Conservation (phyloP, 306 rosid species). For the Lathyrus aphaca region DNA sequence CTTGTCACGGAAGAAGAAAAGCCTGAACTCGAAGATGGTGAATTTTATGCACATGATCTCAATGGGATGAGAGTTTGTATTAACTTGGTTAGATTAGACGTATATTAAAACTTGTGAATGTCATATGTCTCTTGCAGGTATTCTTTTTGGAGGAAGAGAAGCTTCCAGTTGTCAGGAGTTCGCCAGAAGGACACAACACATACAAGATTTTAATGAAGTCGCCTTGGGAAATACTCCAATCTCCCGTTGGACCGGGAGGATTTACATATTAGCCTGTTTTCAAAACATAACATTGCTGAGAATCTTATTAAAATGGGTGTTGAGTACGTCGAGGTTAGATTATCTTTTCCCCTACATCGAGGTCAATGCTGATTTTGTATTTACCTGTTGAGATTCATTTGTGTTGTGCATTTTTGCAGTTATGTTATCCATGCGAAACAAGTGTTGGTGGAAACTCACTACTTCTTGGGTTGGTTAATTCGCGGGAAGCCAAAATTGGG, state of each 20-base stretch:
- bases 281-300: conserved; percentile 59
- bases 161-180: conserved; percentile 76
- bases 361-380: not conserved
- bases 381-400: conserved; percentile 22
- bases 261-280: conserved; percentile 68
- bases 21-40: conserved; percentile 85
- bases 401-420: conserved; percentile 51
- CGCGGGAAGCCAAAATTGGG: conserved; percentile 62
- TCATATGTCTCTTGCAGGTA: conserved; percentile 53
- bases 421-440: conserved; percentile 60
- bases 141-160: conserved; percentile 89
- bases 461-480: conserved; percentile 64
- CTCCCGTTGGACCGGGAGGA: conserved; percentile 90
- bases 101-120: conserved; percentile 18
- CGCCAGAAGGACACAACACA: conserved; percentile 57
- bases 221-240: conserved; percentile 88
- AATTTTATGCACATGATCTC: conserved; percentile 84
- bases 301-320: conserved; percentile 65
- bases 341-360: conserved; percentile 16
- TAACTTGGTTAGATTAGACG: conserved; percentile 3
- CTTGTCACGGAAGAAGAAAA: conserved; percentile 86
- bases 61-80: conserved; percentile 73
- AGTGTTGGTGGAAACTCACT: conserved; percentile 51
- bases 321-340: conserved; percentile 79
- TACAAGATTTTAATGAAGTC: conserved; percentile 85